Percentiles rank a stretch among this genome's conserved stretches.
Conservation (phyloP, 169 alveolate species). For the Eimeria praecox region DNA sequence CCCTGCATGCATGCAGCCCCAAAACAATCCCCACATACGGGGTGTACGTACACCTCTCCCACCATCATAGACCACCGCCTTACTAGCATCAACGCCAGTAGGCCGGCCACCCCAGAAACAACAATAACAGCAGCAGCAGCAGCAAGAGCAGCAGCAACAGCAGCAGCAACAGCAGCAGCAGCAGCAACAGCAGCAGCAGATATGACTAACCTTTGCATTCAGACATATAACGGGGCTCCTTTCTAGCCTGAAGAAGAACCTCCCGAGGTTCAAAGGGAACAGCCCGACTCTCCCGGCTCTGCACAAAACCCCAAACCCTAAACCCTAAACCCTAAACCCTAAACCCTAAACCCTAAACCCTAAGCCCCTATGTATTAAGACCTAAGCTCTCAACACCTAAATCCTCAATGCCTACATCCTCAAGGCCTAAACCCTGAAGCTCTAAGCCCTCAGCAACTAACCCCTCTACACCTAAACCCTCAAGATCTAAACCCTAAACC, state of each 20-base stretch:
- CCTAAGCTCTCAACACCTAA: neutral
- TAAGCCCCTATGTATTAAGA: constrained; percentile 2
- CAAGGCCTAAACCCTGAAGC: neutral
- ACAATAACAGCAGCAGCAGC: constrained; percentile 16
- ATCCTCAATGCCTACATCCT: neutral
- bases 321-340: constrained; percentile 73
- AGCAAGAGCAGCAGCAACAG: neutral
- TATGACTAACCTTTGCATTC: constrained; percentile 79
- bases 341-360: constrained; percentile 10
- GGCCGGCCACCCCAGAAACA: neutral
- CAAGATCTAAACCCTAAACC: neutral
- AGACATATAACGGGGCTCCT: constrained; percentile 89
- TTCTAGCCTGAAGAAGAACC: constrained; percentile 85
- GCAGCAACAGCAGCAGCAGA: constrained; percentile 17
- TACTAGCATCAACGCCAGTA: neutral
- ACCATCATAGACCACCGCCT: neutral
- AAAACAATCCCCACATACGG: neutral
- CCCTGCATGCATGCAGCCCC: constrained; percentile 80
- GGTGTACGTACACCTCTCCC: neutral
- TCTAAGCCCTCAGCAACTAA: too few relatives aligned
- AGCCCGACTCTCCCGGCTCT: constrained; percentile 91
- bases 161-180: neutral
- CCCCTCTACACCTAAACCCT: too few relatives aligned
- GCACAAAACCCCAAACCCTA: constrained; percentile 34
- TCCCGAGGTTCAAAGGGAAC: constrained; percentile 91